Conservation (phyloP, 257 asterid species). For the Plantago elongata region DNA sequence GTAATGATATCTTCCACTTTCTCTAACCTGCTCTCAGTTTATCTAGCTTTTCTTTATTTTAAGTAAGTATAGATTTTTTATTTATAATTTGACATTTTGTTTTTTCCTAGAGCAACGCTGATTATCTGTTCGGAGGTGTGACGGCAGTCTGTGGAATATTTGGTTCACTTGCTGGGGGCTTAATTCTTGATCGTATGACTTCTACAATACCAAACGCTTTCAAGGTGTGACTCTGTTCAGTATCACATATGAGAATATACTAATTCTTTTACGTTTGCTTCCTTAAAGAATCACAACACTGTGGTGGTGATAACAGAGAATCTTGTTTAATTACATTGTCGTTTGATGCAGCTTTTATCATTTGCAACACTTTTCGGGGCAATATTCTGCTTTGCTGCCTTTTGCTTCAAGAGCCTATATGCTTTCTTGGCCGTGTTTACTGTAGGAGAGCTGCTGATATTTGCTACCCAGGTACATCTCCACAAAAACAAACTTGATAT, state of each 20-base stretch:
- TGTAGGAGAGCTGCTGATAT: conserved; percentile 73
- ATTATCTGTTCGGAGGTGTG: conserved; percentile 82
- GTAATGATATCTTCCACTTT: neutral
- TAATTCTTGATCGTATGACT: conserved; percentile 57
- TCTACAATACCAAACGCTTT: conserved; percentile 87
- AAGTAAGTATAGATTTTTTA: neutral
- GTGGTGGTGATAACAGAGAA: neutral
- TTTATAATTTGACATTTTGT: conserved; percentile 5
- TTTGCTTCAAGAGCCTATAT: conserved; percentile 71
- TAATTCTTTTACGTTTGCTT: neutral
- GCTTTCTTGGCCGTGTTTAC: conserved; percentile 61
- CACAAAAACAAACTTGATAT: too few relatives aligned
- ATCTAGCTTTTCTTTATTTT: neutral
- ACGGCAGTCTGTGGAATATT: conserved; percentile 75
- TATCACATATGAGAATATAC: neutral
- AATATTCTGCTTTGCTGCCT: conserved; percentile 78
- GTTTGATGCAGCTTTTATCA: conserved; percentile 63
- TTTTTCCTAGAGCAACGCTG: conserved; percentile 65
- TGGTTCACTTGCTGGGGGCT: conserved; percentile 86
- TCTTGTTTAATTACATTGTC: neutral
- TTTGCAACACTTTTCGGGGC: conserved; percentile 67
- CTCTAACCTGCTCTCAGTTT: neutral
- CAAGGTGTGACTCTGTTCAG: conserved; percentile 43
- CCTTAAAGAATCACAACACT: neutral
- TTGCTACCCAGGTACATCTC: conserved; percentile 75